Percentiles rank a stretch among this genome's conserved stretches.
phyloP scores from a whole-genome alignment of 257 asterid genomes.

The Eucommia ulmoides region DNA sequence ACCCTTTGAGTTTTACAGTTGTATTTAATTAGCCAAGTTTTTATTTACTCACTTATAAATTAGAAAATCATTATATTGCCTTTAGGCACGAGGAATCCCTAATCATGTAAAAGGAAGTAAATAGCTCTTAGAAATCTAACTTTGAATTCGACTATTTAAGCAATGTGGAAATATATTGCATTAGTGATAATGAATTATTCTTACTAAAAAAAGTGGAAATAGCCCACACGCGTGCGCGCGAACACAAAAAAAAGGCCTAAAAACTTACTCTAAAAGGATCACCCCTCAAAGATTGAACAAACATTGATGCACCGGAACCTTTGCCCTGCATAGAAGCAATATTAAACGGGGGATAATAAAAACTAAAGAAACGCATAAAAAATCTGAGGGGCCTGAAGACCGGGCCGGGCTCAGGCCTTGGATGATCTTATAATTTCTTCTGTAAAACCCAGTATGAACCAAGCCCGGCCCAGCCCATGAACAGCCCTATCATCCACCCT shows the following conservation, averaged over 20 bases:
- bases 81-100: too few species aligned
- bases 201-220: background rate
- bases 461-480: too few species aligned
- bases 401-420: background rate
- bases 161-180: background rate
- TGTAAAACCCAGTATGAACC: too few species aligned
- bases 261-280: constrained; percentile 80
- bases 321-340: constrained; percentile 51
- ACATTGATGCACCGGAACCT: constrained; percentile 83
- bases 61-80: too few species aligned
- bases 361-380: background rate
- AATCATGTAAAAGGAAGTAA: background rate
- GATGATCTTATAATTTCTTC: too few species aligned
- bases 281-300: constrained; percentile 88
- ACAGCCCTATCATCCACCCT: too few species aligned
- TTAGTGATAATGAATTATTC: background rate
- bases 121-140: background rate
- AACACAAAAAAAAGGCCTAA: background rate
- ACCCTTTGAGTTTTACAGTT: too few species aligned
- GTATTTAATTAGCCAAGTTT: too few species aligned
- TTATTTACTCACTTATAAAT: too few species aligned
- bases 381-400: background rate
- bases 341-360: background rate
- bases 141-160: background rate
- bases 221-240: background rate